A percentile compares a stretch with the other conserved stretches of the same genome.
phyloP scores from a whole-genome alignment of 2,329 filamentous ascomycete genomes.

The Fusarium austroafricanum region DNA sequence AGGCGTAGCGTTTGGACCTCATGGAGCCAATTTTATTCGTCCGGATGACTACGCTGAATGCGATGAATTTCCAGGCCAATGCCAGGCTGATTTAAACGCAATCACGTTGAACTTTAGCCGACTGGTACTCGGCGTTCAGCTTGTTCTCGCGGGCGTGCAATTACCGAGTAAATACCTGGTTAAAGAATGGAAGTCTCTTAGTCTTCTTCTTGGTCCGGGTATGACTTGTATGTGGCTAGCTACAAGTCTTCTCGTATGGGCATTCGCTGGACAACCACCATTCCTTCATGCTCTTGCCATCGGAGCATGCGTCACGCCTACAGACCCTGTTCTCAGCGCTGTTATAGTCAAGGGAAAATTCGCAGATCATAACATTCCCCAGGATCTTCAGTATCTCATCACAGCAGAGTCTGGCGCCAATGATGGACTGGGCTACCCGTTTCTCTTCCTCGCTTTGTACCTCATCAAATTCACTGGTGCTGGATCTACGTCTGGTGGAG shows the following conservation, averaged over 20 bases:
- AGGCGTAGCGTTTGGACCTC: constrained; percentile 82
- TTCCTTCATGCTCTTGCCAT: constrained; percentile 85
- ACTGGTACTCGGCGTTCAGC: constrained; percentile 88
- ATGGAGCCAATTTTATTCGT: constrained; percentile 79
- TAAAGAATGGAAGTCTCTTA: constrained; percentile 81
- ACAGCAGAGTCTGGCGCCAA: constrained; percentile 88
- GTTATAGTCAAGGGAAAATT: constrained; percentile 95
- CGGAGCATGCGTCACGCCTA: constrained; percentile 90
- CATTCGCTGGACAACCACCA: constrained; percentile 74
- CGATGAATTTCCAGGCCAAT: constrained; percentile 33
- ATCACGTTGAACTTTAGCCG: constrained; percentile 88
- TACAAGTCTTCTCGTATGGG: constrained; percentile 84
- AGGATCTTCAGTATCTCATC: constrained; percentile 82
- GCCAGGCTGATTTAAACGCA: constrained; percentile 69
- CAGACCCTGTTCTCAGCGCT: constrained; percentile 88
- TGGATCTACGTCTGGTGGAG: constrained; percentile 69
- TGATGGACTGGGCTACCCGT: constrained; percentile 89
- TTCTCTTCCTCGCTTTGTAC: constrained; percentile 86
- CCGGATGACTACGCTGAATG: constrained; percentile 78
- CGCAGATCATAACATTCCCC: constrained; percentile 89
- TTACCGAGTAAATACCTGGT: constrained; percentile 84
- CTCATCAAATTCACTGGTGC: constrained; percentile 75
- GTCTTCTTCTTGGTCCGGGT: constrained; percentile 81
- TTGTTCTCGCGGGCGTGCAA: constrained; percentile 89
- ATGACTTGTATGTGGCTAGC: constrained; percentile 90